Evolutionary conservation across 495 filamentous ascomycete species (phyloP).

Genomic region (Hyaloscypha variabilis): DNA sequence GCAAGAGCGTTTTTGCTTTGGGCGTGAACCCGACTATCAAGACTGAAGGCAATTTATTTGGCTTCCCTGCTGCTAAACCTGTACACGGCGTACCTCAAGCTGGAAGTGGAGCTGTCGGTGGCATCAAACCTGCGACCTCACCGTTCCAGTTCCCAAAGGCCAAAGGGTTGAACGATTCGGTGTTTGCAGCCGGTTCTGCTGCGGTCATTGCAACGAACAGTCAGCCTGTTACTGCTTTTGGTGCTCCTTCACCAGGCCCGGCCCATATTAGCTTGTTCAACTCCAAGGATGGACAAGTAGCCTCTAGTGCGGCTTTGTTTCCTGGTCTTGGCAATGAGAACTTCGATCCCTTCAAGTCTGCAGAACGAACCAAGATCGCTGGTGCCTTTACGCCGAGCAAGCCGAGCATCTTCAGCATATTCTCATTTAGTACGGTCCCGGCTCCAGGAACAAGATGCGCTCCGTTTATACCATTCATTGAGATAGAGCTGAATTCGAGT

Average conservation of each 20-base stretch:
- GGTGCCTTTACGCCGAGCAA: not conserved
- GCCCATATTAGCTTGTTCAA: not conserved
- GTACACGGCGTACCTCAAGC: not conserved
- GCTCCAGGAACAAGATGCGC: slow-evolving; percentile 68
- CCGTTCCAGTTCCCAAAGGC: not conserved
- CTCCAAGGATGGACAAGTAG: not conserved
- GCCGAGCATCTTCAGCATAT: not conserved
- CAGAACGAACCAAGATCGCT: not conserved
- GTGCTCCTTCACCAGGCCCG: not conserved
- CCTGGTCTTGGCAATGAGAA: too few relatives aligned
- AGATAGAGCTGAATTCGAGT: slow-evolving; percentile 71
- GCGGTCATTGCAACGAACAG: not conserved
- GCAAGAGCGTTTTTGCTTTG: slow-evolving; percentile 51
- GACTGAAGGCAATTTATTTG: not conserved
- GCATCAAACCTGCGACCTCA: not conserved
- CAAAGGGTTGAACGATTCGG: not conserved
- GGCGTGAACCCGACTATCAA: not conserved
- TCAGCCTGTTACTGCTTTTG: not conserved
- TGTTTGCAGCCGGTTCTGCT: too few relatives aligned
- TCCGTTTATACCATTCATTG: slow-evolving; percentile 70
- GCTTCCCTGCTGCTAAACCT: too few relatives aligned
- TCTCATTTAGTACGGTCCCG: not conserved
- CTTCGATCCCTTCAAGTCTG: not conserved
- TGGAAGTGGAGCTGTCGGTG: not conserved
- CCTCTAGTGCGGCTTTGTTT: not conserved